Evolutionary conservation across 352 stramenopile species (phyloP).

Genomic region (Bremia lactucae): DNA sequence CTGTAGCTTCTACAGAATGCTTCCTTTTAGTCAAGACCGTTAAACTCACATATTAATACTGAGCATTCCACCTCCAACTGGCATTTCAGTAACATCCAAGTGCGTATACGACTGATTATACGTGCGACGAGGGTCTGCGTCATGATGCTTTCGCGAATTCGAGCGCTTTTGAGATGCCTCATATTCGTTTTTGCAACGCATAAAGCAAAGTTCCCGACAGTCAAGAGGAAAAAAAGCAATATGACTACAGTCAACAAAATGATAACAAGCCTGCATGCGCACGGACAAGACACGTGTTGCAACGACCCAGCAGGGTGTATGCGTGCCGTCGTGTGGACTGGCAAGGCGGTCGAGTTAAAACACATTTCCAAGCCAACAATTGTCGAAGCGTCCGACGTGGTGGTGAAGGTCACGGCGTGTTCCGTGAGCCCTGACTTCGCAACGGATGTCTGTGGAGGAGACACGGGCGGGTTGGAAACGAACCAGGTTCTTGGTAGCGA

Average conservation of each 20-base stretch:
- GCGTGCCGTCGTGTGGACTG: slow-evolving; percentile 49
- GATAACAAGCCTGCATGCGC: slow-evolving; percentile 13
- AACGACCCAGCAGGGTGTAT: slow-evolving; percentile 36
- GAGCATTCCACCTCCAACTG: too few species aligned
- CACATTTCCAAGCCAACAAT: slow-evolving; percentile 48
- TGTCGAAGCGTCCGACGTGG: slow-evolving; percentile 34
- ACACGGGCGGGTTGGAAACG: slow-evolving; percentile 32
- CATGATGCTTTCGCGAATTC: too few species aligned
- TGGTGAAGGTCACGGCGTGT: slow-evolving; percentile 55
- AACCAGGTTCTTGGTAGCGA: slow-evolving; percentile 62
- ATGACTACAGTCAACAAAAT: slow-evolving; percentile 23
- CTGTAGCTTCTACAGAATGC: too few species aligned
- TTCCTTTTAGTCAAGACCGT: too few species aligned
- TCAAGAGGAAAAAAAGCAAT: background rate
- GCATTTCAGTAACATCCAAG: too few species aligned
- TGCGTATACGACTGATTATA: too few species aligned
- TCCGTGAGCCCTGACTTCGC: slow-evolving; percentile 50
- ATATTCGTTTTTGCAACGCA: slow-evolving; percentile 20
- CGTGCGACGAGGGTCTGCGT: too few species aligned
- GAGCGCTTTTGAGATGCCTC: too few species aligned
- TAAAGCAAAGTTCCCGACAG: too few species aligned
- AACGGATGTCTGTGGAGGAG: slow-evolving; percentile 26
- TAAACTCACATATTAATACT: too few species aligned
- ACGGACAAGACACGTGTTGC: slow-evolving; percentile 18
- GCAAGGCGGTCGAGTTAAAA: slow-evolving; percentile 43